phyloP scores from a whole-genome alignment of 257 asterid species.

The Cruciata laevipes region DNA sequence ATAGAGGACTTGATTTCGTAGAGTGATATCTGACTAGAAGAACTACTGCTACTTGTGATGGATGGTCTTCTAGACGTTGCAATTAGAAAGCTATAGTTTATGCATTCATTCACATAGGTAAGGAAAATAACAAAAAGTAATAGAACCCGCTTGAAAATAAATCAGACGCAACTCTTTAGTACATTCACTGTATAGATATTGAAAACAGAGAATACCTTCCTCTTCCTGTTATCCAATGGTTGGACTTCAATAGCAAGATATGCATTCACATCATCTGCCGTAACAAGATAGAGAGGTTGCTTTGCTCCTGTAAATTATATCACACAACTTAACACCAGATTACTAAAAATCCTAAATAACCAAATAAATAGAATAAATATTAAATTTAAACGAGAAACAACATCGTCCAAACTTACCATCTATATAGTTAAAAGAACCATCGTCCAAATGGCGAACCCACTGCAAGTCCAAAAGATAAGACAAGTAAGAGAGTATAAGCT shows the following conservation, averaged over 20 bases:
- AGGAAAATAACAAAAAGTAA: neutral
- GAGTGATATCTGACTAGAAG: no score
- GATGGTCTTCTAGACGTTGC: no score
- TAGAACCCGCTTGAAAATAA: no score
- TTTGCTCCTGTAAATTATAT: slow-evolving; percentile 65
- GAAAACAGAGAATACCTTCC: slow-evolving; percentile 52
- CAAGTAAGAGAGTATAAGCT: slow-evolving; percentile 14
- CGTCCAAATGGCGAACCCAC: slow-evolving; percentile 97
- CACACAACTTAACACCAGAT: slow-evolving; percentile 6
- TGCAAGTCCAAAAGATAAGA: slow-evolving; percentile 40
- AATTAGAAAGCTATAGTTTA: neutral
- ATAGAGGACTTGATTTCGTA: no score
- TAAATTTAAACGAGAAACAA: slow-evolving; percentile 7
- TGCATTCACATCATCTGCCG: slow-evolving; percentile 91
- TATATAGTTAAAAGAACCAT: slow-evolving; percentile 85
- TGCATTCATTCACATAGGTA: neutral
- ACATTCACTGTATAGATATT: neutral
- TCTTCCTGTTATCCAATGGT: slow-evolving; percentile 90
- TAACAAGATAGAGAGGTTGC: slow-evolving; percentile 86
- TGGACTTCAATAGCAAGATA: slow-evolving; percentile 97
- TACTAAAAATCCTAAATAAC: slow-evolving; percentile 9
- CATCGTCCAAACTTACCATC: slow-evolving; percentile 50
- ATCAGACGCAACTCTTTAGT: neutral
- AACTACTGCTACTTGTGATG: no score
- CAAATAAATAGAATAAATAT: neutral